Percentiles rank a stretch among this genome's conserved stretches.
phyloP scores from a whole-genome alignment of 2,329 filamentous ascomycete genomes.

The Grosmannia clavigera region DNA sequence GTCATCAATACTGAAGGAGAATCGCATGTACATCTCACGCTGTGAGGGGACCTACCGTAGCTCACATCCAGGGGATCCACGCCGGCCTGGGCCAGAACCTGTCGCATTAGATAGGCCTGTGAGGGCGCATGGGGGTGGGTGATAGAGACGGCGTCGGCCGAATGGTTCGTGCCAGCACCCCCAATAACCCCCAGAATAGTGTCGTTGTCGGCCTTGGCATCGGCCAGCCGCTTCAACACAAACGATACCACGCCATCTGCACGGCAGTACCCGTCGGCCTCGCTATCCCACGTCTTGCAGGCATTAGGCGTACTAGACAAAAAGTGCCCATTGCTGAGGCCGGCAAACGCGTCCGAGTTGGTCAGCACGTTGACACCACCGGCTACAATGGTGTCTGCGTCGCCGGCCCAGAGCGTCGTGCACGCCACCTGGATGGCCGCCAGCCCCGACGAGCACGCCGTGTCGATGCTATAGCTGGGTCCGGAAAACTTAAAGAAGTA shows the following conservation, averaged over 20 bases:
- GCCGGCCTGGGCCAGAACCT: slow-evolving; percentile 39
- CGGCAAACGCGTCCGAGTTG: slow-evolving; percentile 69
- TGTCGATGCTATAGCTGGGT: slow-evolving; percentile 59
- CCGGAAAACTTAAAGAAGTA: slow-evolving; percentile 67
- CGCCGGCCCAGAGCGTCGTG: slow-evolving; percentile 57
- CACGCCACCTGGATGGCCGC: slow-evolving; percentile 63
- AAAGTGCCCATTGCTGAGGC: slow-evolving; percentile 63
- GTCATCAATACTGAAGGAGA: too few relatives aligned
- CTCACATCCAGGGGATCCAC: slow-evolving; percentile 46
- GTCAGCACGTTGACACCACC: slow-evolving; percentile 71
- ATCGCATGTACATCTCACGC: too few relatives aligned
- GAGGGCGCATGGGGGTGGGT: slow-evolving; percentile 48
- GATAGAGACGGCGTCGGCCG: slow-evolving; percentile 48
- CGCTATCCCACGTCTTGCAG: slow-evolving; percentile 18
- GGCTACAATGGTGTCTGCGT: slow-evolving; percentile 68
- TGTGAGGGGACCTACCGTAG: slow-evolving; percentile 21
- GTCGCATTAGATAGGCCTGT: slow-evolving; percentile 42
- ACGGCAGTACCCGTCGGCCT: slow-evolving; percentile 54
- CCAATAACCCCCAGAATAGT: slow-evolving; percentile 45
- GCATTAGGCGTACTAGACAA: slow-evolving; percentile 64
- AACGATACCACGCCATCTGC: slow-evolving; percentile 31
- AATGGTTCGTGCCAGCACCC: slow-evolving; percentile 50
- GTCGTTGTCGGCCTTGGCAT: slow-evolving; percentile 33
- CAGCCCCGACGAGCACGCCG: slow-evolving; percentile 61
- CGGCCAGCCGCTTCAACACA: slow-evolving; percentile 32